phyloP scores from a whole-genome alignment of 352 stramenopile genomes.

The Plasmopara viticola region DNA sequence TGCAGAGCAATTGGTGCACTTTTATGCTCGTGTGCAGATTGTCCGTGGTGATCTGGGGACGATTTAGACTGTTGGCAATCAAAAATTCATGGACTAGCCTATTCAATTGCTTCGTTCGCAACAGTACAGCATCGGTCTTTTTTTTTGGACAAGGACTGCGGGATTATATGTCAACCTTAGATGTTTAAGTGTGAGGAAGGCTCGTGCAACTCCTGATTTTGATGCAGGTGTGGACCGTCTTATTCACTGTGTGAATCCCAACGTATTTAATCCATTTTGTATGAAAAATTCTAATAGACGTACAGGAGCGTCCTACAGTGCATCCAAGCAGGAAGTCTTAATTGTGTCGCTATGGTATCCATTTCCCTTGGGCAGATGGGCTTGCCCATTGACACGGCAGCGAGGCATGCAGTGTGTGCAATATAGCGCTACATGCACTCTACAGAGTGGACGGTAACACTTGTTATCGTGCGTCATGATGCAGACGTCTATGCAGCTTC shows the following conservation, averaged over 20 bases:
- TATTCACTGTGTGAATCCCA: conserved; percentile 54
- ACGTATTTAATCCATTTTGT: conserved; percentile 18
- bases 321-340: conserved; percentile 31
- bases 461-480: conserved; percentile 54
- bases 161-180: conserved; percentile 16
- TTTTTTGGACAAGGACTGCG: conserved; percentile 21
- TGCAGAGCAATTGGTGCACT: conserved; percentile 28
- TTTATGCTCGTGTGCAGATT: conserved; percentile 29
- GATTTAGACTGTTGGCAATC: conserved; percentile 20
- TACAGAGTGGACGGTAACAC: conserved; percentile 35
- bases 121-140: conserved; percentile 21
- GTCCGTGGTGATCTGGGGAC: conserved; percentile 36
- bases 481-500: conserved; percentile 36
- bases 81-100: conserved; percentile 33
- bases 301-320: conserved; percentile 34
- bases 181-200: conserved; percentile 24
- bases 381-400: conserved; percentile 27
- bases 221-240: conserved; percentile 43
- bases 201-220: conserved; percentile 39
- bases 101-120: conserved; percentile 22
- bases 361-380: conserved; percentile 63
- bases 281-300: conserved; percentile 23
- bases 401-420: conserved; percentile 38
- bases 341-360: conserved; percentile 50
- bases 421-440: conserved; percentile 46